Base-by-base conservation (phyloP, 2,329 filamentous ascomycete species). In the Botrytis porri region DNA sequence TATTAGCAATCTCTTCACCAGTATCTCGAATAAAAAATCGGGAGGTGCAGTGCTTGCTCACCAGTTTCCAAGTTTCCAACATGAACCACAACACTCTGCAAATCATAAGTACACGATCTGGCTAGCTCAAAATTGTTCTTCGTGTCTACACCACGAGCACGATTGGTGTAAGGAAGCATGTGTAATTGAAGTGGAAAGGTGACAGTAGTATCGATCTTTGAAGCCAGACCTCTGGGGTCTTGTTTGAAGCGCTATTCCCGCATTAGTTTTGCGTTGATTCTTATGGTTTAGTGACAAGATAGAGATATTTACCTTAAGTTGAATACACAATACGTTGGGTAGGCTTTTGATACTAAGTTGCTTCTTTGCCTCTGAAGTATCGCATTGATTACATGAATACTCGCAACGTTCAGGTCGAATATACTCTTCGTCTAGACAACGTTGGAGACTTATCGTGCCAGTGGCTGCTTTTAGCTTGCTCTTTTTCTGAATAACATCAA, bases 51-150 rank as follows among this genome's bases (percentile, higher is more conserved):
- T 65, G 51, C 61, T 43, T 43, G 25, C 79, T 75, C 76, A 83
- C 83, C 95, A 1, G 93, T 94, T 78, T 98, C 94, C 73, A 98
- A 92, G 82, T 95, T 94, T 69, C 95, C 95, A 74, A 97, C 93
- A 80, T 98, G 95, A 57, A 97, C 95, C 35, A 98, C 92, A 4
- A 97, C 95, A 75, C 93, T 94, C 29, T 95, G 88, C 1, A 98
- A 87, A 77, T 97, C 94, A 81, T 98, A 98, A 8, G 92, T 89
- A 79, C 92, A 94, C 8, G 88, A 90, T 77, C 88, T 84, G 71
- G 86, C 86, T 29, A 91, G 81, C 78, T 90, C 88, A 66, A 84
- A 84, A 72, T 83, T 84, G 63, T 88, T 84, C 76, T 84, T 86
- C 9, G 78, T 79, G 74, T 89, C 86, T 57, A 85, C 82, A 63